Evolutionary conservation across 148 eudicot genomes (phyloP), one percentile per base, ranked within the genome.

Genomic region (Camellia lanceoleosa): DNA sequence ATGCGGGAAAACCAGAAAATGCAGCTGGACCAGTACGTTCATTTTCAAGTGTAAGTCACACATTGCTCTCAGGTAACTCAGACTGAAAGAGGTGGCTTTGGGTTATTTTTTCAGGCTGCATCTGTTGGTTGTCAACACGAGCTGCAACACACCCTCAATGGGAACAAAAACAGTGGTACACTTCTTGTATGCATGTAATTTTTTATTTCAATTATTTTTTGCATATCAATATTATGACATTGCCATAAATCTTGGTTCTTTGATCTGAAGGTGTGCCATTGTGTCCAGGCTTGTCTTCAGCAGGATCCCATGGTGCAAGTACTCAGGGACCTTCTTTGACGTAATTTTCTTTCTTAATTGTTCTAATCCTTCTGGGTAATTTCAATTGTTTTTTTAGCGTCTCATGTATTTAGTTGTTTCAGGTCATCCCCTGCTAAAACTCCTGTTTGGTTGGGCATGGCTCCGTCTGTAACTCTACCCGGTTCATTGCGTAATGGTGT

Each of bases 361-460:
- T 80, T 58, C 76, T 68, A 69, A 19, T 43, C 74, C 69, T 56
- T 46, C 10, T 3, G 60, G 58, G 41, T 16, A 8, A 64, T 47
- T 46, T 44, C 5, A 16, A 15, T 65, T 23, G 44, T 49, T 60
- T 58, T 74, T 78, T 60, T 5, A 2, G 55, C 11, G 15, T 52
- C 73, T 80, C 73, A 84, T 55, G 52, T 20, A 73, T 69, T 73
- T 14, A 59, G 54, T 18, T 68, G 49, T 67, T 81, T 47, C 81
- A 90, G 89, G 81, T 80, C 83, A 5, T 82, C 86, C 19, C 72
- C 79, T 68, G 71, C 55, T 55, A 71, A 82, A 46, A 47, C 79
- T 81, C 89, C 89, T 20, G 64, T 86, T 61, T 82, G 85, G 88
- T 52, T 79, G 73, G 77, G 71, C n/a, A 68, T 59, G 12, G 38